phyloP scores from a whole-genome alignment of 257 asterid genomes.

The Fraxinus pennsylvanica region DNA sequence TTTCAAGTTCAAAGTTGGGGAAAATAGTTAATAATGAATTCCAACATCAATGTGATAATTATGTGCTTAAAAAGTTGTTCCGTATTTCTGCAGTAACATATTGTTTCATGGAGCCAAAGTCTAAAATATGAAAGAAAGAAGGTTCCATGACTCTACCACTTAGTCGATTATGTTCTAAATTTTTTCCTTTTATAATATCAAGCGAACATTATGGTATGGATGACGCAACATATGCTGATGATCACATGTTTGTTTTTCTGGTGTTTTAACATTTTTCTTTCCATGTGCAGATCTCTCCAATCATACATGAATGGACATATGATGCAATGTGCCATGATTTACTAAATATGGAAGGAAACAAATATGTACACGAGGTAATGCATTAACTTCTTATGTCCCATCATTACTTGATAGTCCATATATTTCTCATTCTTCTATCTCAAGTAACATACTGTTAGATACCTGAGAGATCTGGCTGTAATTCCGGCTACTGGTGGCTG shows the following conservation, averaged over 20 bases:
- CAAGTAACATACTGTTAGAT: slow-evolving; percentile 22
- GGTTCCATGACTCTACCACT: no score
- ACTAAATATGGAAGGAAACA: slow-evolving; percentile 93
- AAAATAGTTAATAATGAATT: background rate
- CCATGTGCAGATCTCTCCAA: slow-evolving; percentile 76
- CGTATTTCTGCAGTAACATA: no score
- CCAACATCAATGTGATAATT: background rate
- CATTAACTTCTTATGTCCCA: slow-evolving; percentile 17
- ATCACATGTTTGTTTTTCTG: background rate
- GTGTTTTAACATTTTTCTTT: slow-evolving; percentile 20
- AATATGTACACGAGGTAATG: slow-evolving; percentile 89
- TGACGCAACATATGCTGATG: background rate
- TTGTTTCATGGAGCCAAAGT: no score
- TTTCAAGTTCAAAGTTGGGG: background rate
- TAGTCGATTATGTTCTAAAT: no score
- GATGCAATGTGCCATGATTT: slow-evolving; percentile 99
- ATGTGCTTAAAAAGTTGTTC: background rate
- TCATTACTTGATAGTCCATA: slow-evolving; percentile 25
- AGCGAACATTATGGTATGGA: background rate
- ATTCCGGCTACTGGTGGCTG: no score
- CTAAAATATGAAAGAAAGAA: no score
- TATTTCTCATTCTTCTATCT: slow-evolving; percentile 14
- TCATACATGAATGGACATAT: slow-evolving; percentile 99
- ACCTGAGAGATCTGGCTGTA: no score
- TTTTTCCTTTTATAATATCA: background rate